Evolutionary conservation across 2,329 filamentous ascomycete genomes (phyloP), one percentile per base, ranked within the genome.

Genomic region (Allantophomopsis lycopodina): DNA sequence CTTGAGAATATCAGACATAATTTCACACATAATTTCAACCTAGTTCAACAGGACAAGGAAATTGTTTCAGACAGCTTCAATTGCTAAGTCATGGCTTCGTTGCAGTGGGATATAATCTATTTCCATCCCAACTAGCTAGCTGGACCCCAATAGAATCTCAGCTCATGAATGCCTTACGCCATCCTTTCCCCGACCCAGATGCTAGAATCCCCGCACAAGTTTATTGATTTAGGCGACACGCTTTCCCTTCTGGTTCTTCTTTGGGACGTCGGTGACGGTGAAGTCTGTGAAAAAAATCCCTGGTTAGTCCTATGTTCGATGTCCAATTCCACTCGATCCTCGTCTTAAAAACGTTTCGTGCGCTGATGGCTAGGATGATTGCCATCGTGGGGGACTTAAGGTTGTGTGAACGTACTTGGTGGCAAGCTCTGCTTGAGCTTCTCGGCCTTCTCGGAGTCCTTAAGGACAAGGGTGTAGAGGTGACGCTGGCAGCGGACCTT

Each of bases 361-460:
- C 68, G 72, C 49, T 42, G 31, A 39, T 35, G 17, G 32, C 28
- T 36, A 30, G 17, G 34, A 39, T 32, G 23, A 35, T 35, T 45
- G 20, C n/a, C 36, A 28, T 17, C 30, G 23, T 31, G 17, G 20
- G 4, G n/a, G n/a, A 20, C 8, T 28, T 3, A 28, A 12, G 8
- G 8, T 28, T 28, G 23, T 35, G 33, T 18, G 32, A 42, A 71
- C 86, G 60, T 88, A 98, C 91, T 84, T 58, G 91, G 93, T 60
- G 91, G 93, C 51, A 98, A 76, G 65, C 79, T 87, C 79, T 96
- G 89, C 87, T 95, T 96, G 56, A 98, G 81, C 84, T 98, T 98
- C 75, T 96, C 91, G 68, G 89, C 93, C 85, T 96, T 96, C 65
- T 95, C 91, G 61, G 79, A 77, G 72, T 98, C 91, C 80, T 94